Conservation (phyloP, 2,329 filamentous ascomycete species). For the Paramyrothecium roridum region DNA sequence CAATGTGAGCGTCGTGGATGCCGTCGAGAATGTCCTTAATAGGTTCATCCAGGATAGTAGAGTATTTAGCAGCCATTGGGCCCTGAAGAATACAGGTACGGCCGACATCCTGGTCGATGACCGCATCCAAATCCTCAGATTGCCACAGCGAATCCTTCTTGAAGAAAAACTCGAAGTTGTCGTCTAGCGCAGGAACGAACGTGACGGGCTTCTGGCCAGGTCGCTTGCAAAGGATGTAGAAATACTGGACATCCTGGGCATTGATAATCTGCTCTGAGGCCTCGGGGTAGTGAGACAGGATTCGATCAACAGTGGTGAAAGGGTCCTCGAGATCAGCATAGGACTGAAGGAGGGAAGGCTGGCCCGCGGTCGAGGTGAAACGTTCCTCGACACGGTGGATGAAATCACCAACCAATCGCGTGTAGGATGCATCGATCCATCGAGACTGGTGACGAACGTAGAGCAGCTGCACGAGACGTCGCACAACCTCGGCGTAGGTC, state of each 20-base stretch:
- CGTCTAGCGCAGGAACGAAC: constrained; percentile 92
- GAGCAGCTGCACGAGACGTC: constrained; percentile 83
- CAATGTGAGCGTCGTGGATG: constrained; percentile 86
- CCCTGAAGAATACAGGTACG: constrained; percentile 96
- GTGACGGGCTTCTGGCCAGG: constrained; percentile 94
- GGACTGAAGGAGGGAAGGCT: constrained; percentile 81
- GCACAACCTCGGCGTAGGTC: constrained; percentile 87
- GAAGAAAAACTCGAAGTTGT: constrained; percentile 99
- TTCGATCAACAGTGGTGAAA: constrained; percentile 71
- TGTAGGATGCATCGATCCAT: constrained; percentile 87
- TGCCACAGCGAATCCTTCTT: constrained; percentile 99
- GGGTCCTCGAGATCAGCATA: constrained; percentile 86
- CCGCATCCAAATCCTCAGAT: constrained; percentile 93
- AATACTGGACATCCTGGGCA: constrained; percentile 96
- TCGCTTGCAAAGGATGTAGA: constrained; percentile 87
- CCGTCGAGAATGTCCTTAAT: constrained; percentile 92
- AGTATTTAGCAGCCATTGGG: constrained; percentile 87
- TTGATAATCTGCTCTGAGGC: constrained; percentile 91
- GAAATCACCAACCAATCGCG: constrained; percentile 85
- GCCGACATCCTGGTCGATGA: constrained; percentile 93
- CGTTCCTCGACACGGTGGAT: constrained; percentile 96
- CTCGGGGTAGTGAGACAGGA: constrained; percentile 81
- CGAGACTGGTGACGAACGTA: constrained; percentile 87
- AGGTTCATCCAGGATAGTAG: constrained; percentile 85
- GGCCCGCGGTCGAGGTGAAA: constrained; percentile 70